Evolutionary conservation across 805 yeast genomes (phyloP), one percentile per base, ranked within the genome.

Genomic region (Nadsonia fulvescens): DNA sequence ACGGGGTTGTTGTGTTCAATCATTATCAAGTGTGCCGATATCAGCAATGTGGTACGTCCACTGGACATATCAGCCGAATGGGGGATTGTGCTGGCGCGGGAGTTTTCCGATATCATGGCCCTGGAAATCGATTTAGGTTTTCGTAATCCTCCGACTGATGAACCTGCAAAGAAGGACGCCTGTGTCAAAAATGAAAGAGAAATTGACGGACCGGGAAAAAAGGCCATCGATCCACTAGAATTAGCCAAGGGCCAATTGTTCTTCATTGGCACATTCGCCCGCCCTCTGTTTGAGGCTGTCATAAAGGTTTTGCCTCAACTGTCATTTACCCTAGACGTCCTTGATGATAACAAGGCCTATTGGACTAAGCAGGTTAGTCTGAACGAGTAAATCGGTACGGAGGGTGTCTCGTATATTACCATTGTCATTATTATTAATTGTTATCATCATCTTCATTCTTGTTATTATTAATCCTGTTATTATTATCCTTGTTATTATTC

Each of bases 11-110:
- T 81, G 19, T 58, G 74, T 22, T 63, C 78, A 14, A 52, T 82
- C 32, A 59, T 86, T 33, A 68, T 89, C 33, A 89, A 89, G 54
- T 81, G 93, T 49, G 95, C 96, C 3, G 98, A 89, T 52, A 81
- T 89, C 23, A 78, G 93, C 14, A 89, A 89, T 46, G 94, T 83
- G 12, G 69, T 93, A 6, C 57, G 96, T 33, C 81, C 83, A 4
- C 53, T 78, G 31, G 53, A 63, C 18, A 66, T 79, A 3, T 72
- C 86, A 12, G 65, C 78, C 1, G 71, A 74, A 51, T 83, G 95
- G 95, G 94, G 93, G 4, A 53, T 66, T 34, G 66, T 72, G n/a
- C 58, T 83, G 21, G 62, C 74, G 1, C 54, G 76, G 34, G 95
- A 83, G 49, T 78, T 82, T 38, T 61, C 58, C 23, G 83, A 77